These are phyloP conservation scores for Flaveria bidentis DNA, from an alignment of 129 eudicot genomes.

Conservation along the genomic window DNA sequence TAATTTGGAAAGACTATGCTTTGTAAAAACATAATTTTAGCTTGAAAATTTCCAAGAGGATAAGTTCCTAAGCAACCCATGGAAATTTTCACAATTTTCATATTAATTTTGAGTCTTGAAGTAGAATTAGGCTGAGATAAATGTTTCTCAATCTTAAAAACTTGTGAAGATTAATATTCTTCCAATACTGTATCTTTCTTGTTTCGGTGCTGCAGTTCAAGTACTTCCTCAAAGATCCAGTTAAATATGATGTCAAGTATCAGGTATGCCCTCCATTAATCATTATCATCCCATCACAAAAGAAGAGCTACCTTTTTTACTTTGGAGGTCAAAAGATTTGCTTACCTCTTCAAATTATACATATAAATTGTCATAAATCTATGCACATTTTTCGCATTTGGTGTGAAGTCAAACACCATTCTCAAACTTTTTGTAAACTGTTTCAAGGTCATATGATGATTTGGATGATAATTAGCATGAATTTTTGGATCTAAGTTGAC, in stretches of 20 bases:
- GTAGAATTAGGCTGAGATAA: not conserved
- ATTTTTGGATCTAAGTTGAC: not conserved
- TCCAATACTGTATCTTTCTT: not conserved
- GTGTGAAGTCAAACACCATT: conserved; percentile 14
- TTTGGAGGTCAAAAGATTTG: conserved; percentile 5
- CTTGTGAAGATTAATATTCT: conserved; percentile 16
- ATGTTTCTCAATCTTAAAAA: not conserved
- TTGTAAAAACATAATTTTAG: no score
- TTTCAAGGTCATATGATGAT: not conserved
- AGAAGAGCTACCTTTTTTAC: conserved; percentile 20
- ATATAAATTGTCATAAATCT: not conserved
- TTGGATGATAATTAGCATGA: conserved; percentile 24
- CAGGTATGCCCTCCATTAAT: conserved; percentile 56
- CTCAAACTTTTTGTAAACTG: not conserved
- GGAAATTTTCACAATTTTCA: not conserved
- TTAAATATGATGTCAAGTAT: conserved; percentile 93
- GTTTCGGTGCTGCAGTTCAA: conserved; percentile 58
- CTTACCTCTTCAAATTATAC: not conserved
- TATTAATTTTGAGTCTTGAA: not conserved
- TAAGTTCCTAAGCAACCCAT: not conserved
- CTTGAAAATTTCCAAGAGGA: not conserved
- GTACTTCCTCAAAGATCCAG: conserved; percentile 94
- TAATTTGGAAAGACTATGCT: no score
- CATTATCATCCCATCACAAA: conserved; percentile 13
- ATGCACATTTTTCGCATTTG: not conserved